These are phyloP conservation scores for Fusarium ambrosium DNA, from an alignment of 2,329 filamentous ascomycete genomes.

Conservation along the genomic window DNA sequence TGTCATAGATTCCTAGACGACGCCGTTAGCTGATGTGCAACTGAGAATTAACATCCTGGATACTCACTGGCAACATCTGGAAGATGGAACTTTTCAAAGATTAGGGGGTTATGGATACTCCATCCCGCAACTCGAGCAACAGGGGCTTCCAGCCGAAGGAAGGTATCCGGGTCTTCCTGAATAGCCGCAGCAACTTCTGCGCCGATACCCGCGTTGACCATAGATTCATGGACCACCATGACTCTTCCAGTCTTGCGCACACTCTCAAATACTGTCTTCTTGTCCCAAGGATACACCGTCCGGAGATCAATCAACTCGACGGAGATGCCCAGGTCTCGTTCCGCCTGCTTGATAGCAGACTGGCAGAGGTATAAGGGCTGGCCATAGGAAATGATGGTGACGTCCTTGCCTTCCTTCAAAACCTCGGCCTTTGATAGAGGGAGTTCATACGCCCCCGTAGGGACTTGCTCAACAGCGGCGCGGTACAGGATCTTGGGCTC, in stretches of 20 bases:
- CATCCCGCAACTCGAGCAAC: conserved; percentile 90
- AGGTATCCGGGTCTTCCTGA: conserved; percentile 82
- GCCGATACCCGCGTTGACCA: conserved; percentile 90
- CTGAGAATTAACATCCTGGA: not conserved
- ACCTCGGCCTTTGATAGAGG: conserved; percentile 89
- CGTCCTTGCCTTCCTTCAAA: conserved; percentile 81
- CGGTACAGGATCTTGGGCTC: conserved; percentile 95
- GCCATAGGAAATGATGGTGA: conserved; percentile 90
- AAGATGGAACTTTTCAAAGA: conserved; percentile 84
- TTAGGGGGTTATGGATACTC: conserved; percentile 84
- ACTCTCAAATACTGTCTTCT: conserved; percentile 82
- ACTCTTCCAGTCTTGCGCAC: conserved; percentile 89
- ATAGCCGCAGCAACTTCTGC: conserved; percentile 91
- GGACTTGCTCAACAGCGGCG: conserved; percentile 92
- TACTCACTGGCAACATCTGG: conserved; percentile 89
- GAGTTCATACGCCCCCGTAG: conserved; percentile 82
- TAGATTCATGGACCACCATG: conserved; percentile 91
- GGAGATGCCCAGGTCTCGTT: conserved; percentile 80
- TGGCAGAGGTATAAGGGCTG: conserved; percentile 89
- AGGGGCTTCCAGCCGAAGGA: conserved; percentile 85
- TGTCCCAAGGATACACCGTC: conserved; percentile 93
- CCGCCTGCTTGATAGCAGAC: conserved; percentile 79
- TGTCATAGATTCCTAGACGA: conserved; percentile 75
- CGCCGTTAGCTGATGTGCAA: conserved; percentile 18
- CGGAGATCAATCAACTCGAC: conserved; percentile 90